Base-by-base conservation (phyloP, 495 filamentous ascomycete species). In the Lindgomyces ingoldianus region DNA sequence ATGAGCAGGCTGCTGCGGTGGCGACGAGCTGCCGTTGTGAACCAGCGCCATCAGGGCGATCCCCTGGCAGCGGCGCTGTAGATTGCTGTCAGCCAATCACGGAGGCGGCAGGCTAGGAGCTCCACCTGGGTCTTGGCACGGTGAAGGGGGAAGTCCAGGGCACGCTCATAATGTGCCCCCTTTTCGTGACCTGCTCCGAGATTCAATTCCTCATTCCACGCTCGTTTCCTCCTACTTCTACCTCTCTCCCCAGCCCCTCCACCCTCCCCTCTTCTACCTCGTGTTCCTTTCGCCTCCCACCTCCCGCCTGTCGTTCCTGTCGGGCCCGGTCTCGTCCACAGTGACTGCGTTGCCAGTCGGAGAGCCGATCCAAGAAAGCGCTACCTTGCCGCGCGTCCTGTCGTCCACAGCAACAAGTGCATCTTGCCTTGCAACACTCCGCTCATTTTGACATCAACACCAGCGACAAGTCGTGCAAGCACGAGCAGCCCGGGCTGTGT, bases 201-300 rank as follows among this genome's bases (percentile, higher is more conserved):
- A 16, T 22, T 30, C 45, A 27, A 41, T 62, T 36, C 44, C 56
- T 59, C 62, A 65, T 60, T 60, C 56, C 45, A 26, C 50, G 26
- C 49, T 10, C 36, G 42, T 22, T 48, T 24, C 45, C 33, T 39
- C 16, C 57, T 50, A 10, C 27, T 36, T 61, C 33, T 27, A 53
- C 39, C 29, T 42, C 41, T 44, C 24, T 27, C 22, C 44, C 56
- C n/a, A 3, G 22, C 33, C 55, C 50, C 19, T 47, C 52, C 30
- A 29, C 53, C 44, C 29, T 27, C 27, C 24, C 62, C 4, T 6
- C 52, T 19, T 39, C 47, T 42, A 16, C 44, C 44, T 27, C 36
- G 57, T n/a, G n/a, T 48, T 41, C 27, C 19, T 46, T 64, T 57
- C 36, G 39, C 51, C 45, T 64, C 57, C 27, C 27, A 24, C 60